Conservation (phyloP, 352 stramenopile genomes). For the Globisporangium viniferum region DNA sequence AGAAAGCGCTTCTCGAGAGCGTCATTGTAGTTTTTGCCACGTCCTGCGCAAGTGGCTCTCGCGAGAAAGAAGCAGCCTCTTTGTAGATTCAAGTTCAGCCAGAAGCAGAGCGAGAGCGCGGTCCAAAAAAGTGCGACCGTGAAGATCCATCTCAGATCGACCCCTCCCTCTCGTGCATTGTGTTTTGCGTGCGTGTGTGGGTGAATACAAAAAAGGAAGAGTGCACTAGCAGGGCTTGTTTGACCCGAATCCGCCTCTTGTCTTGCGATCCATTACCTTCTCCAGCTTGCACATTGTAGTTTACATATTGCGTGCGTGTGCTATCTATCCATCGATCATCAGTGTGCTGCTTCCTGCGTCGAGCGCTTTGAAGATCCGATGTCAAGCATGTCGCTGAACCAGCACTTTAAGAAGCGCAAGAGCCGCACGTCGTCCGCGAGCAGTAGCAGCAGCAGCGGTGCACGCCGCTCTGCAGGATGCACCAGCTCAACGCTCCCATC, state of each 20-base stretch:
- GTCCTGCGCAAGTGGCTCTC: conserved; percentile 41
- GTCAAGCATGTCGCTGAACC: conserved; percentile 49
- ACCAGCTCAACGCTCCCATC: background rate
- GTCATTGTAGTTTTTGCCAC: conserved; percentile 63
- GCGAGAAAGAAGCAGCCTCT: background rate
- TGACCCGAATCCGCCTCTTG: background rate
- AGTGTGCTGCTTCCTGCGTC: background rate
- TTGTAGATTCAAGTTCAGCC: background rate
- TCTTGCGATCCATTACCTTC: conserved; percentile 2
- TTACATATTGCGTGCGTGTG: background rate
- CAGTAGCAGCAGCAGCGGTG: conserved; percentile 1
- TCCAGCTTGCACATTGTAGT: conserved; percentile 5
- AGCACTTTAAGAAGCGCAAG: conserved; percentile 74
- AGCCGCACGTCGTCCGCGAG: conserved; percentile 29
- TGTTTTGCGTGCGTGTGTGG: background rate
- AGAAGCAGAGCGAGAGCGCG: background rate
- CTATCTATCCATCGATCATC: background rate
- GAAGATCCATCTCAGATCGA: background rate
- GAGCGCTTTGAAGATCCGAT: background rate
- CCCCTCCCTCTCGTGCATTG: background rate
- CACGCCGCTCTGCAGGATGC: background rate
- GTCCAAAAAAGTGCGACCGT: conserved; percentile 7
- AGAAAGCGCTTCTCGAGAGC: background rate
- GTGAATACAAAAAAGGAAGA: conserved; percentile 11
- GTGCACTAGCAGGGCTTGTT: background rate